Evolutionary conservation across 1,284 basidiomycete species (phyloP), one percentile per base, ranked within the genome.

Genomic region (Apiotrichum siamense): DNA sequence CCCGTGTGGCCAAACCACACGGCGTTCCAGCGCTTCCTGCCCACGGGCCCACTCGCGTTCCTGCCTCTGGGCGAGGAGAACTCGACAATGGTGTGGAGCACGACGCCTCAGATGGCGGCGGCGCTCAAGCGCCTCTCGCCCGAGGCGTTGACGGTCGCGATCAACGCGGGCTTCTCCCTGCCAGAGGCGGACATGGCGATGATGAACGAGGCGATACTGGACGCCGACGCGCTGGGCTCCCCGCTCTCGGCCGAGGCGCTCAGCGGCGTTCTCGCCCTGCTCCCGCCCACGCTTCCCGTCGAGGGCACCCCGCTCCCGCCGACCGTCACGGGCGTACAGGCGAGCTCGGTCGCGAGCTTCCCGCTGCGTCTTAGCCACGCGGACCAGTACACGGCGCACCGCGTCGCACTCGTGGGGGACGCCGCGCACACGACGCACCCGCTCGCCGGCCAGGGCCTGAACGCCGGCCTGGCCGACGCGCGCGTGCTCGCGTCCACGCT

Each of bases 381-480:
- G 0, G 89, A 93, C 49, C 75, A 80, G 0, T 98, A 99, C 71
- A 76, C 92, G 39, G 50, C 51, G 1, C 57, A 59, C 50, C 47
- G 57, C 7, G 87, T 92, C 20, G 72, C 76, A 10, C 81, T 98
- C 3, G 83, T 98, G 1, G 96, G 96, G 5, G 96, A 98, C 72
- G 93, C 96, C 1, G 94, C 93, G 15, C 96, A 98, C 66, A 89
- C 89, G 0, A 80, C 91, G 5, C 96, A 98, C 66, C 96, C 96
- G 0, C 81, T 98, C n/a, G 94, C 93, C 0, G 96, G 96, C 1
- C 96, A 98, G 68, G 96, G 94, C 0, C 77, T 98, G 37, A 98
- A 99, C 70, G 77, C 94, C 63, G 96, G 94, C 18, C 76, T 99
- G 17, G 87, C 80, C 2, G 94, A 99, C 67, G 89, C 85, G 0